These are phyloP conservation scores for Euphorbia corollata DNA, from an alignment of 441 rosid genomes.

Conservation along the genomic window DNA sequence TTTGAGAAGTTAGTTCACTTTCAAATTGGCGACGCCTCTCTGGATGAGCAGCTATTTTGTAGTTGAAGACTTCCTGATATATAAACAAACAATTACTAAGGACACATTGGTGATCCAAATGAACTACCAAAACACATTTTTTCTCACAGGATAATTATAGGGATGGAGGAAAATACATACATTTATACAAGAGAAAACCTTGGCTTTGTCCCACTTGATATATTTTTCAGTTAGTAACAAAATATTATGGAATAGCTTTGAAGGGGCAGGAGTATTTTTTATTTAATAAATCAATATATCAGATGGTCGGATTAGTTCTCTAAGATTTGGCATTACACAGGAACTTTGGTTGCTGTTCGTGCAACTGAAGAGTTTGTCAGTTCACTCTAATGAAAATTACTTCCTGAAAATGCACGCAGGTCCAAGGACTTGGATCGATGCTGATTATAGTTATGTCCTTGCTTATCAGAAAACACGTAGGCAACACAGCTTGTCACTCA, in stretches of 20 bases:
- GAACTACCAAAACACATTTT: slow-evolving; percentile 10
- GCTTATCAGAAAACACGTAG: slow-evolving; percentile 6
- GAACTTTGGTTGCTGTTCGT: slow-evolving; percentile 7
- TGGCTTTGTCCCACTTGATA: slow-evolving; percentile 6
- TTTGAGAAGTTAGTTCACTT: slow-evolving; percentile 82
- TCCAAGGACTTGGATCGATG: slow-evolving; percentile 6
- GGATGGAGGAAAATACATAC: slow-evolving; percentile 11
- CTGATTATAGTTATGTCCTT: slow-evolving; percentile 8
- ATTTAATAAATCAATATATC: not conserved
- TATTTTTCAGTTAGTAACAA: slow-evolving; percentile 8
- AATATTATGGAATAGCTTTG: slow-evolving; percentile 7
- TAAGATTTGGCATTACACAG: slow-evolving; percentile 4
- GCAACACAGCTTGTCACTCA: slow-evolving; percentile 2
- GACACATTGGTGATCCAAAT: not conserved
- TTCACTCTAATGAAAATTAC: slow-evolving; percentile 9
- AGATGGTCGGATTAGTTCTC: slow-evolving; percentile 7
- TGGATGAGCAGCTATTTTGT: slow-evolving; percentile 98
- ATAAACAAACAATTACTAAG: slow-evolving; percentile 22
- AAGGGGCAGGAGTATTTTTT: not conserved
- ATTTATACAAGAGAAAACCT: slow-evolving; percentile 9
- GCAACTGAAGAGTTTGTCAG: slow-evolving; percentile 10
- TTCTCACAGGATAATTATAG: slow-evolving; percentile 4
- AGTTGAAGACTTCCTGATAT: slow-evolving; percentile 82
- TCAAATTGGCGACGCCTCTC: slow-evolving; percentile 94
- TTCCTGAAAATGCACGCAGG: slow-evolving; percentile 9